Base-by-base conservation (phyloP, 148 eudicot genomes). In the Hydrangea macrophylla region DNA sequence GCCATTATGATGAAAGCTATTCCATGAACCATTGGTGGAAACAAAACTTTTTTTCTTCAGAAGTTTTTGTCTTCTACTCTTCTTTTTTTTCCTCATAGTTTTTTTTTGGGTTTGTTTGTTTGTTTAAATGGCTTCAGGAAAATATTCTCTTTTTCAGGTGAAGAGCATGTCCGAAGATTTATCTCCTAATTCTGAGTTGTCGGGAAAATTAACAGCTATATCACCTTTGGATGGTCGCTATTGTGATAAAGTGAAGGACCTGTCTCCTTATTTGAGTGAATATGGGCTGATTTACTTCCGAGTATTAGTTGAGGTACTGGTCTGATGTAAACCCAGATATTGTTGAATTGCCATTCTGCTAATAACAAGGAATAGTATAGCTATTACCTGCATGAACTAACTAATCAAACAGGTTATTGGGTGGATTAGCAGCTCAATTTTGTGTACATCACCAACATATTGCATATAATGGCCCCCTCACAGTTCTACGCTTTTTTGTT, bases 221-320 rank as follows among this genome's bases (percentile, higher is more conserved):
- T 88, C 94, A 26, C 91, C 91, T 37, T 73, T 90, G 69, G 97
- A 88, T 84, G 97, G 97, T n/a, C 84, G 95, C 18, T 91, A 91
- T 65, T 85, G 97, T 92, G 69, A 44, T 64, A 85, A 84, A 68
- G 95, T 88, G 18, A 85, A 85, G 85, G 97, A 88, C 42, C 73
- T 91, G 82, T 82, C 91, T 67, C 86, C 88, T 7, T 92, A 77
- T 78, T 72, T 92, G 91, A 88, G 96, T 69, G 97, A 92, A 76
- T 89, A 79, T 76, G 98, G 92, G 42, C 72, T 92, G 35, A 92
- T 89, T 71, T 80, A 81, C 58, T 92, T 73, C 58, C 80, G 98
- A 7, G 90, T 87, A 73, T 40, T 89, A 17, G 92, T 92, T 24
- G 96, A 92, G 97, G 98, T 92, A 66, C 9, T 10, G 24, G 35